Evolutionary conservation across 2,329 filamentous ascomycete species (phyloP), one percentile per base, ranked within the genome.

Genomic region (Dryadomyces quercivorus): DNA sequence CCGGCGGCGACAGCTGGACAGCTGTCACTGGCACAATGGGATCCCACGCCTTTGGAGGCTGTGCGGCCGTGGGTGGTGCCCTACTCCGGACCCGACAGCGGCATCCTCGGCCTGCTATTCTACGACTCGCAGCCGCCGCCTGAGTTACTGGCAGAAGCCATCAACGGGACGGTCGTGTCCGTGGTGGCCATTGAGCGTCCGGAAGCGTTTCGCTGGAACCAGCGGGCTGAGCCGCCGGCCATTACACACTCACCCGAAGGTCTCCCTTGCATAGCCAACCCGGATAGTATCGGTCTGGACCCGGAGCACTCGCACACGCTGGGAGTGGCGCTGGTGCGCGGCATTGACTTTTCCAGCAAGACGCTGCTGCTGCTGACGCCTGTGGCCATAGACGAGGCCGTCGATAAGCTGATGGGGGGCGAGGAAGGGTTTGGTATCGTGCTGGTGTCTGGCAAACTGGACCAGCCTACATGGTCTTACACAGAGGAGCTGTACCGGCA

Each of bases 81-180:
- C 4, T 91, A 87, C 61, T 66, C 67, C 0, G 76, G 77, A 1
- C 53, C 67, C 0, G 63, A 64, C 31, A 62, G 71, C 15, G 78
- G 82, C 10, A 75, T 91, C 42, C 63, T 78, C n/a, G 85, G 82
- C 0, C 72, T 92, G 22, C 64, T 86, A 31, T 82, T 80, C 40
- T 85, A 89, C 61, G 81, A 84, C 56, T 82, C 84, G 60, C 79
- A 82, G 56, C 74, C 81, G 2, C 71, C 78, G 0, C 68, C 78
- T 0, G 73, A 76, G 5, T 70, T 85, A 7, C 66, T 91, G 1
- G 70, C 74, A 0, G 82, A 86, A 44, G 74, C 82, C 0, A 78
- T 92, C 46, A 83, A 87, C 59, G 87, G 87, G 16, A 78, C 79
- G n/a, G 64, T 90, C 0, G 68, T 92, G 0, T 82, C 85, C 0